Base-by-base conservation (phyloP, 495 filamentous ascomycete species). In the Aspergillus sclerotioniger region DNA sequence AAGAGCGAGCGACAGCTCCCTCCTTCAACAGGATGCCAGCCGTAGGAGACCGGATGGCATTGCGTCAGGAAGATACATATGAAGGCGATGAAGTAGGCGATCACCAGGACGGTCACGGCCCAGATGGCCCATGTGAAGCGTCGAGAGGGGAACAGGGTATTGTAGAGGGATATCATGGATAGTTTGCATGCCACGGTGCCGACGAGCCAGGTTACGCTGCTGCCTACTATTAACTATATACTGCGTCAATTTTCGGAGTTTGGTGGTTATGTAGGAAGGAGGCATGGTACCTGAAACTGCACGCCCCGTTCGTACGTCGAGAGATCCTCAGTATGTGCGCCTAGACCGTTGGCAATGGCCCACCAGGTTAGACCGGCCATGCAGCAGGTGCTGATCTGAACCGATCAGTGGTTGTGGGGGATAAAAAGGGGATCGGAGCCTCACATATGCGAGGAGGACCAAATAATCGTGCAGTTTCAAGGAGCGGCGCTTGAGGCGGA, bases 31-130 rank as follows among this genome's bases (percentile, higher is more conserved):
- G 45, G 45, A 6, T 21, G 17, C 45, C 45, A 47, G n/a, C 45
- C 45, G 19, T 21, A 47, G 3, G 45, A 47, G n/a, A 47, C 19
- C 1, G 45, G 45, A 7, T 47, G 17, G 45, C 45, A 47, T 17
- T 47, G 45, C 1, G 45, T 20, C 9, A 47, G 45, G 45, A 47
- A 47, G 3, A 47, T 20, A 12, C 17, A 3, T 1, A 47, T 10
- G 45, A 47, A 47, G 19, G 45, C n/a, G 16, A 47, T 25, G 45
- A 47, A 47, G 45, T 47, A 47, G 45, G 6, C 10, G 16, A 47
- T 0, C 17, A 47, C 45, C 1, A 20, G 3, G 16, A 17, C 16
- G 9, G n/a, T 12, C 16, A 21, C 25, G 3, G 17, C 19, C 45
- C 45, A 47, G 19, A 47, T 12, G 9, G 21, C 19, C 1, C 10